Evolutionary conservation across 176 grass and related monocot genomes (phyloP).

Genomic region (Secale cereale): DNA sequence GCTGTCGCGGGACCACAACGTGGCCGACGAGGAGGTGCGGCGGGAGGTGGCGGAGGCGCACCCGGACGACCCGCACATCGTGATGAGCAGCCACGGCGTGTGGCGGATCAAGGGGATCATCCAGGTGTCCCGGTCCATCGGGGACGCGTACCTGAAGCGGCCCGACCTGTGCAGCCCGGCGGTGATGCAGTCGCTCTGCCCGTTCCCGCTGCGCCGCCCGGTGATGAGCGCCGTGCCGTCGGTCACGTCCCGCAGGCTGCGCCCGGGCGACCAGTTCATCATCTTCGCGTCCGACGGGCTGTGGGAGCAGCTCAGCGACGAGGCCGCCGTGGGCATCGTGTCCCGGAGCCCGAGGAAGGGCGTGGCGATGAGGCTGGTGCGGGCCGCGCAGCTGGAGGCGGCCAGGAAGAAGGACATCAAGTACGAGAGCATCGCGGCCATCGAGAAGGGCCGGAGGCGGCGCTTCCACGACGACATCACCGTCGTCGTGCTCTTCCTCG

Average conservation of each 20-base stretch:
- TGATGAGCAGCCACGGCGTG: slow-evolving; percentile 58
- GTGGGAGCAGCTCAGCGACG: slow-evolving; percentile 71
- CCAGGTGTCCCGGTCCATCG: slow-evolving; percentile 56
- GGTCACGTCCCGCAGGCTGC: slow-evolving; percentile 17
- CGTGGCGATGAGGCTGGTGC: slow-evolving; percentile 53
- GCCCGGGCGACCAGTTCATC: slow-evolving; percentile 42
- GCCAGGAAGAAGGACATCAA: slow-evolving; percentile 60
- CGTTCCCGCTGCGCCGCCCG: slow-evolving; percentile 46
- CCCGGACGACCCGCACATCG: slow-evolving; percentile 64
- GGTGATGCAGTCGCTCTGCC: slow-evolving; percentile 42
- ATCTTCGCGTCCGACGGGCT: slow-evolving; percentile 67
- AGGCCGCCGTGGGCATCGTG: slow-evolving; percentile 45
- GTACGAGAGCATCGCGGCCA: slow-evolving; percentile 51
- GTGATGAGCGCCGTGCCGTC: slow-evolving; percentile 67
- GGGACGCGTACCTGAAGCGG: slow-evolving; percentile 52
- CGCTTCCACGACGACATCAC: slow-evolving; percentile 69
- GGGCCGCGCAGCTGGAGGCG: slow-evolving; percentile 55
- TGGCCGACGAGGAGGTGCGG: slow-evolving; percentile 56
- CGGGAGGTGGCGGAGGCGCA: slow-evolving; percentile 40
- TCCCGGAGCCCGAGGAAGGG: slow-evolving; percentile 40
- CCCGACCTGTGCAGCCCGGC: slow-evolving; percentile 35
- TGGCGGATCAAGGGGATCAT: slow-evolving; percentile 85
- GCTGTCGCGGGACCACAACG: slow-evolving; percentile 74
- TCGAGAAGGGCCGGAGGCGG: slow-evolving; percentile 50
- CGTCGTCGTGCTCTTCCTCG: slow-evolving; percentile 61